Percentiles rank a stretch among this genome's conserved stretches.
Conservation (phyloP, 1,284 basidiomycete species). For the Afroboletus lepidellus region DNA sequence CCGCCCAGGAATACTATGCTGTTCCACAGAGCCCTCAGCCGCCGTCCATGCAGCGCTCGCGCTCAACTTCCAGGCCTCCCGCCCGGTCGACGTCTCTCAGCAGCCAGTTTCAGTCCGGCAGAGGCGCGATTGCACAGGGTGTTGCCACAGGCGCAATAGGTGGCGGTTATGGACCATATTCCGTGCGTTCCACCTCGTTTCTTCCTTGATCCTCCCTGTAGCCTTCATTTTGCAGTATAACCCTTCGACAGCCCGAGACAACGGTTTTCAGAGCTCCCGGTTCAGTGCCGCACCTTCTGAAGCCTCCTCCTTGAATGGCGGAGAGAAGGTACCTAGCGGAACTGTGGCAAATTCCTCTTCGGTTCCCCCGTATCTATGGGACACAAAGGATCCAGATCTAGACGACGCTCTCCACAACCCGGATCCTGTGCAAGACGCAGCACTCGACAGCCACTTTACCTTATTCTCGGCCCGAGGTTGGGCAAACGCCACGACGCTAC, state of each 20-base stretch:
- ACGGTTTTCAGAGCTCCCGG: constrained; percentile 46
- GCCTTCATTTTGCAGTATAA: constrained; percentile 49
- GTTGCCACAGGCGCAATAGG: constrained; percentile 75
- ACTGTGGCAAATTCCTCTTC: constrained; percentile 38
- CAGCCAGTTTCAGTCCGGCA: constrained; percentile 38
- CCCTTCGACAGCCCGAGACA: constrained; percentile 46
- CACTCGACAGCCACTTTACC: constrained; percentile 55
- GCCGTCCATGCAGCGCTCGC: constrained; percentile 30
- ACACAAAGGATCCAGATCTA: constrained; percentile 68
- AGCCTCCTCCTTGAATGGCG: constrained; percentile 45
- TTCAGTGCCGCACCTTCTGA: constrained; percentile 66
- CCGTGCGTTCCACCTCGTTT: constrained; percentile 46
- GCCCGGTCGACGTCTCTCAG: constrained; percentile 30
- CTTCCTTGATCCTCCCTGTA: constrained; percentile 1
- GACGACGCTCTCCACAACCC: constrained; percentile 78
- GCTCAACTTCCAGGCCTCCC: constrained; percentile 30
- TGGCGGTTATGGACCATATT: constrained; percentile 75
- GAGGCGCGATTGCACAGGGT: constrained; percentile 60
- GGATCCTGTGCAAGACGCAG: constrained; percentile 61
- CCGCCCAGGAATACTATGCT: constrained; percentile 43
- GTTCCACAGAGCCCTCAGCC: constrained; percentile 49
- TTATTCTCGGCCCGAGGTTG: constrained; percentile 71
- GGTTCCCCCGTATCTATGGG: constrained; percentile 68
- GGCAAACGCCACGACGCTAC: constrained; percentile 62
- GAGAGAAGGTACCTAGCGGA: constrained; percentile 37